Evolutionary conservation across 129 eudicot genomes (phyloP), one percentile per base, ranked within the genome.

Genomic region (Tanacetum coccineum): DNA sequence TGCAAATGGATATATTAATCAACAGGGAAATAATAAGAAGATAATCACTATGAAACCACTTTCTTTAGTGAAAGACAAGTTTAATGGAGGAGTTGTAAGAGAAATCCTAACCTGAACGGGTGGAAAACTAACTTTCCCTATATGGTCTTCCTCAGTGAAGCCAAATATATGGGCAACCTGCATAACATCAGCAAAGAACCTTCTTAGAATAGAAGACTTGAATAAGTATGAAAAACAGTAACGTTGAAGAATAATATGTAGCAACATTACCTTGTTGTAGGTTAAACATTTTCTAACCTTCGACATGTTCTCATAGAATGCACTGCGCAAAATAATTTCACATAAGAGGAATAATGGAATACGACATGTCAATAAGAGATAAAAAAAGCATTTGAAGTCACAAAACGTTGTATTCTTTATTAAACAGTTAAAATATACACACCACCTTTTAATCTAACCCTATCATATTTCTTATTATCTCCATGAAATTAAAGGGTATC

Each of bases 141-240:
- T 92, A 78, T 92, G 98, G 78, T 92, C 98, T 82, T 92, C 98
- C 64, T 86, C 93, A 13, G 78, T 85, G 70, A 92, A 88, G 48
- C 96, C 98, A 81, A 92, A 92, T 32, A 88, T 92, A 18, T 95
- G 95, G 40, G 86, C 91, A 58, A 84, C 95, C 98, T 87, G 85
- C 62, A 72, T 14, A 46, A 25, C 4, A 15, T 18, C 58, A 67
- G 20, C 19, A n/a, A 63, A 52, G 19, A 68, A 49, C 15, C 49
- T 45, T 55, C 14, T 22, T 74, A 59, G 26, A 49, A 49, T 39
- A 2, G n/a, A 46, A 26, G 1, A 22, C 30, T 30, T 12, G 42
- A 36, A 36, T n/a, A n/a, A 36, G 42, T 36, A 9, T 36, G 10
- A 36, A 36, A 36, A 36, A 36, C 42, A 6, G 42, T 36, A 36